Evolutionary conservation across 225 moss, liverwort and hornwort genomes (phyloP).

Genomic region (Physcomitrellopsis africana): DNA sequence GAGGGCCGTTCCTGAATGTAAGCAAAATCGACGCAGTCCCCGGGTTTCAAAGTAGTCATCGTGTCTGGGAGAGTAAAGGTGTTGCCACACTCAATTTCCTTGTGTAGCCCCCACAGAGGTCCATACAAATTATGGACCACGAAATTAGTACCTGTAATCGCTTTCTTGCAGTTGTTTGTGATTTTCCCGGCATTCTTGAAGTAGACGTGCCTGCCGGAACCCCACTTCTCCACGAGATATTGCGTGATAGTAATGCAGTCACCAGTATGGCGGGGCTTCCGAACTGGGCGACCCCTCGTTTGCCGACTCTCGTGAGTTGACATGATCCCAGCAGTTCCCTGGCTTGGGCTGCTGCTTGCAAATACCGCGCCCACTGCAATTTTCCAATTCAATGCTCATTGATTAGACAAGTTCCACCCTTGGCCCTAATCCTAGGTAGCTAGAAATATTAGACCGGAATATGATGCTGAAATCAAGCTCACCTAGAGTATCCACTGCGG

Average conservation of each 20-base stretch:
- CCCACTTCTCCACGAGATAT: conserved; percentile 34
- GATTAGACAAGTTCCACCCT: too few species aligned
- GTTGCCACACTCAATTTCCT: conserved; percentile 29
- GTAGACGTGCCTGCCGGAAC: conserved; percentile 6
- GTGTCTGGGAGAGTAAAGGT: conserved; percentile 34
- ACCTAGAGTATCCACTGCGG: conserved; percentile 7
- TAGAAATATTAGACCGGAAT: too few species aligned
- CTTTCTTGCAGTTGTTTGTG: conserved; percentile 45
- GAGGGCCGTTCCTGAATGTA: conserved; percentile 37
- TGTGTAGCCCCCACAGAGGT: conserved; percentile 36
- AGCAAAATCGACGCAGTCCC: conserved; percentile 13
- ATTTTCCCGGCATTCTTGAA: conserved; percentile 38
- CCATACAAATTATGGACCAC: conserved; percentile 48
- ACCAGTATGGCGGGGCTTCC: background rate
- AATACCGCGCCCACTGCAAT: conserved; percentile 8
- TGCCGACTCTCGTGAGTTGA: conserved; percentile 38
- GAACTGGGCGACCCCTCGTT: background rate
- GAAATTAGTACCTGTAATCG: conserved; percentile 39
- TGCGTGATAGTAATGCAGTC: conserved; percentile 42
- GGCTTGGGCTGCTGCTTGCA: background rate
- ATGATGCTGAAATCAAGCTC: background rate
- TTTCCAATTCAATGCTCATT: too few species aligned
- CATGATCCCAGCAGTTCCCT: background rate
- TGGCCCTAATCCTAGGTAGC: too few species aligned
- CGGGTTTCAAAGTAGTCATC: conserved; percentile 5